Evolutionary conservation across 2,329 filamentous ascomycete species (phyloP).

Genomic region (Verticillium zaregamsianum): DNA sequence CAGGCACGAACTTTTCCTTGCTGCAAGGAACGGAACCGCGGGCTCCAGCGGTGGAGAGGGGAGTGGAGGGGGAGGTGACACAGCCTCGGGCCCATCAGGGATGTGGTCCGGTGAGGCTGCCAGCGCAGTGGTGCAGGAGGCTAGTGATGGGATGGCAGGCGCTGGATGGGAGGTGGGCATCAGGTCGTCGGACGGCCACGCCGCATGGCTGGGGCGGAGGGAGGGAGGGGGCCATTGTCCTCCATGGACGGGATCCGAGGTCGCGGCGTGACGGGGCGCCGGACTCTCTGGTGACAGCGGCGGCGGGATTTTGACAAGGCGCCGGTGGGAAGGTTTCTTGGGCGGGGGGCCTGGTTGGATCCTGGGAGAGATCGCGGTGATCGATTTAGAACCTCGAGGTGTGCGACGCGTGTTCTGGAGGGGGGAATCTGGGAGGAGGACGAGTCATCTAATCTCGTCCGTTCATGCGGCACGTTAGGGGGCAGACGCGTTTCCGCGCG

Average conservation of each 20-base stretch:
- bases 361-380: not conserved
- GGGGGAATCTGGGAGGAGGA: not conserved
- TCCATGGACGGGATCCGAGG: not conserved
- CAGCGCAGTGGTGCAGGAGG: not conserved
- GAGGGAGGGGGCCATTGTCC: too few relatives aligned
- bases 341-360: not conserved
- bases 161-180: not conserved
- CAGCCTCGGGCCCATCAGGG: not conserved
- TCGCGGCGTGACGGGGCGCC: not conserved
- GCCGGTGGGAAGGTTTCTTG: not conserved
- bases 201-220: too few relatives aligned
- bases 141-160: not conserved
- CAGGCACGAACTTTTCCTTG: not conserved
- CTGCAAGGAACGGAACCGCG: not conserved
- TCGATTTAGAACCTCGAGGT: not conserved
- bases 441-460: slow-evolving; percentile 2
- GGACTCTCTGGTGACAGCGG: not conserved
- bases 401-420: not conserved
- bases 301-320: not conserved
- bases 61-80: not conserved
- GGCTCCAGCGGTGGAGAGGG: not conserved
- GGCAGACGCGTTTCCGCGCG: not conserved
- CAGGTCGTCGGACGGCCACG: too few relatives aligned
- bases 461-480: not conserved
- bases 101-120: not conserved